Base-by-base conservation (phyloP, 2,329 filamentous ascomycete genomes). In the Colletotrichum godetiae region DNA sequence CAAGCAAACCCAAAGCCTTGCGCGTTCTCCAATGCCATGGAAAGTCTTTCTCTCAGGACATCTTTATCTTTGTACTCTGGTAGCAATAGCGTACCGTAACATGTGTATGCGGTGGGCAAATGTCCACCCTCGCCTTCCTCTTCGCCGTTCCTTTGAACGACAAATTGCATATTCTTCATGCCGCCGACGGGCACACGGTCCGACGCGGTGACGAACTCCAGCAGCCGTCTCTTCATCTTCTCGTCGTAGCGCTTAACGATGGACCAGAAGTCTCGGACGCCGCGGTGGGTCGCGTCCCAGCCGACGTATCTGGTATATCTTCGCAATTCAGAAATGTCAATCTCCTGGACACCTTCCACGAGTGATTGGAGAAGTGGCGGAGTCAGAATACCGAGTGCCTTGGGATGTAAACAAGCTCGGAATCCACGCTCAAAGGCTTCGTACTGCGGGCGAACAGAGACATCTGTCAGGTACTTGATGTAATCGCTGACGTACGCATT, bases 201-300 rank as follows among this genome's bases (percentile, higher is more conserved):
- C 77, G 92, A 96, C 0, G 96, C 96, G 15, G 97, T 99, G 35
- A 99, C 95, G 79, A 99, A 99, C 81, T 98, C 95, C 37, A 99
- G 87, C 42, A 99, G 84, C 78, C 90, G 91, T 65, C 91, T 89
- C 82, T 93, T 93, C 86, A 95, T 93, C 57, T 89, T 86, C 19
- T 92, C 87, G 72, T 91, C 88, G 79, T 90, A 97, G 46, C 81
- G 82, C 75, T 89, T 89, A 1, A 98, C 93, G 8, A 98, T 88
- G 13, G 87, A 87, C 97, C 97, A 99, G 81, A 99, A 98, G 76
- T 93, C 90, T 29, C 86, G 85, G 55, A 99, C 91, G 1, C 92
- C 90, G 15, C 86, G 90, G 76, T 97, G 92, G 0, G 86, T 86
- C 0, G 91, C 85, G 58, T 92, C 89, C 87, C 94, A 98, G 15